Conservation (phyloP, 2,329 filamentous ascomycete genomes). For the Elsinoe arachidis region DNA sequence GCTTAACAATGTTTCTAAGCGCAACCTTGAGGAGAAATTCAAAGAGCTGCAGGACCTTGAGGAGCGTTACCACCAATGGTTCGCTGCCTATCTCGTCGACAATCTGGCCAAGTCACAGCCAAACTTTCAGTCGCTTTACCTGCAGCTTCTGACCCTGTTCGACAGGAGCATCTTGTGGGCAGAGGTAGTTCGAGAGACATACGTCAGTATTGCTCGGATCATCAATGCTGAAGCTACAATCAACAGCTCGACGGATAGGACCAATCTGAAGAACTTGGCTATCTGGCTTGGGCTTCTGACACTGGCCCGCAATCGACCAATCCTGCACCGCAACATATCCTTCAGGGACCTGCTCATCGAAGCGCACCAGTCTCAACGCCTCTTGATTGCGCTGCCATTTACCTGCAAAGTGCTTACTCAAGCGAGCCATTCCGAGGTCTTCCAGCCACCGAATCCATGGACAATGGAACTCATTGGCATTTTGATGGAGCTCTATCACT, state of each 20-base stretch:
- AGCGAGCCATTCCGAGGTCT: conserved; percentile 75
- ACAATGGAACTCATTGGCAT: conserved; percentile 90
- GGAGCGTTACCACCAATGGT: conserved; percentile 86
- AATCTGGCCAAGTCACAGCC: conserved; percentile 95
- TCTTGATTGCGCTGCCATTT: conserved; percentile 90
- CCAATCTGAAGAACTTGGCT: conserved; percentile 85
- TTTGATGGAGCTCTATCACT: conserved; percentile 87
- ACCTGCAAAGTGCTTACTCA: conserved; percentile 92
- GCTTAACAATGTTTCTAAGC: conserved; percentile 89
- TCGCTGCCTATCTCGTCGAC: conserved; percentile 88
- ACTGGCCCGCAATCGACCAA: conserved; percentile 85
- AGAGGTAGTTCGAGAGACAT: conserved; percentile 89
- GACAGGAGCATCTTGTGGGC: conserved; percentile 70
- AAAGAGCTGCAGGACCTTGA: conserved; percentile 71
- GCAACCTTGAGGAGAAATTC: conserved; percentile 77
- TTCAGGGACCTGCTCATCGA: conserved; percentile 94
- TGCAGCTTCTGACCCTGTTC: conserved; percentile 79
- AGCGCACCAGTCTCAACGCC: conserved; percentile 82
- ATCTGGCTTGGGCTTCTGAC: conserved; percentile 91
- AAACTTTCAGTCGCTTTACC: conserved; percentile 89
- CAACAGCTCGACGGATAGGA: conserved; percentile 73
- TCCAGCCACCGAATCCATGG: conserved; percentile 94
- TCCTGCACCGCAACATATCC: conserved; percentile 92
- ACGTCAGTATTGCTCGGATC: conserved; percentile 73
- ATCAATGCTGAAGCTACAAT: conserved; percentile 84